These are phyloP conservation scores for Colletotrichum plurivorum DNA, from an alignment of 2,329 filamentous ascomycete species.

Conservation along the genomic window DNA sequence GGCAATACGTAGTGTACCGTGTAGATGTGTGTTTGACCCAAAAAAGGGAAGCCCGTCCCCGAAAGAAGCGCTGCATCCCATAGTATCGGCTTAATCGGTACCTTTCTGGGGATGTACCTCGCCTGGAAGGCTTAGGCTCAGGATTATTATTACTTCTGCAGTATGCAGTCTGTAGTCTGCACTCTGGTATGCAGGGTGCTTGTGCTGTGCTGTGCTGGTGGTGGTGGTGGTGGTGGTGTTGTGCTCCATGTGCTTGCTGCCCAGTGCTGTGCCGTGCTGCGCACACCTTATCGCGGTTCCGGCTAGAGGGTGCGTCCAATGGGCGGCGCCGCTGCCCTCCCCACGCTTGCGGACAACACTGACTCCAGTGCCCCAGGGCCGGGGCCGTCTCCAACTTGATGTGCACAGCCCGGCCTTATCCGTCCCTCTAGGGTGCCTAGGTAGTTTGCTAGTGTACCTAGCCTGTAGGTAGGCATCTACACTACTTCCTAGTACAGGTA, in stretches of 20 bases:
- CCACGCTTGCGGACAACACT: slow-evolving; percentile 25
- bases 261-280: too few species aligned
- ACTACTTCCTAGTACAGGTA: too few species aligned
- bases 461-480: too few species aligned
- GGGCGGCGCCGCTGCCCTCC: slow-evolving; percentile 12
- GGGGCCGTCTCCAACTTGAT: slow-evolving; percentile 19
- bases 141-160: slow-evolving; percentile 37
- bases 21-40: slow-evolving; percentile 3
- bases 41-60: slow-evolving; percentile 24
- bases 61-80: background rate
- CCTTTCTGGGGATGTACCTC: too few species aligned
- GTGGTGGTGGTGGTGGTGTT: too few species aligned
- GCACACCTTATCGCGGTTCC: slow-evolving; percentile 6
- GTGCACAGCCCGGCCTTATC: slow-evolving; percentile 39
- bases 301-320: slow-evolving; percentile 19
- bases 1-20: too few species aligned
- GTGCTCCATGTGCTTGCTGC: too few species aligned
- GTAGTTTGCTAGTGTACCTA: too few species aligned
- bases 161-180: background rate
- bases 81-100: too few species aligned
- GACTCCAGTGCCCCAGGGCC: background rate
- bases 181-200: background rate
- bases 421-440: slow-evolving; percentile 9
- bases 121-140: background rate
- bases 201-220: slow-evolving; percentile 24